Percentiles rank a stretch among this genome's conserved stretches.
These are phyloP conservation scores for Globisporangium spinosum DNA, from an alignment of 352 stramenopile species.

Conservation along the genomic window DNA sequence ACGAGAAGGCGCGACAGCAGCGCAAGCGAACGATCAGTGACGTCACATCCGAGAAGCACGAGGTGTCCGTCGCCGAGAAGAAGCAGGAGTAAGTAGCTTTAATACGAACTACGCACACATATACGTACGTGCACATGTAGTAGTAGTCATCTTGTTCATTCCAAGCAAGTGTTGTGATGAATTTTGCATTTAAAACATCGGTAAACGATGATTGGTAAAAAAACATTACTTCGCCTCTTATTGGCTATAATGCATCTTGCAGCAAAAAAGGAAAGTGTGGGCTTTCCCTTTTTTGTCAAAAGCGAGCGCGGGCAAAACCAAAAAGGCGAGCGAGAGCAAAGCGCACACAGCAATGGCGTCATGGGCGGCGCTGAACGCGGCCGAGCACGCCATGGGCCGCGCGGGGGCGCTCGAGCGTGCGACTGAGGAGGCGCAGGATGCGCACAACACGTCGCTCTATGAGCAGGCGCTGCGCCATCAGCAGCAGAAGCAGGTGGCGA, in stretches of 20 bases:
- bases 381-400: conserved; percentile 23
- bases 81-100: background rate
- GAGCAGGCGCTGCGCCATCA: conserved; percentile 63
- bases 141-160: background rate
- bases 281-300: background rate
- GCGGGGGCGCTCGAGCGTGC: conserved; percentile 24
- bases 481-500: conserved; percentile 45
- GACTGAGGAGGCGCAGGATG: conserved; percentile 68
- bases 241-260: background rate
- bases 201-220: background rate
- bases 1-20: conserved; percentile 42
- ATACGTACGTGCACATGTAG: background rate
- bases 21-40: conserved; percentile 51
- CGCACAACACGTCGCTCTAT: conserved; percentile 54
- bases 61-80: background rate
- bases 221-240: background rate
- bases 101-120: background rate
- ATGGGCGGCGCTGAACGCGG: conserved; percentile 65
- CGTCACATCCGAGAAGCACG: background rate
- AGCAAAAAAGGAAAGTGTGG: background rate
- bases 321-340: conserved; percentile 1
- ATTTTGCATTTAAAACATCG: background rate
- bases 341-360: conserved; percentile 34
- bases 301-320: background rate
- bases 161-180: background rate